Base-by-base conservation (phyloP, 306 rosid genomes). In the Castanopsis chinensis region DNA sequence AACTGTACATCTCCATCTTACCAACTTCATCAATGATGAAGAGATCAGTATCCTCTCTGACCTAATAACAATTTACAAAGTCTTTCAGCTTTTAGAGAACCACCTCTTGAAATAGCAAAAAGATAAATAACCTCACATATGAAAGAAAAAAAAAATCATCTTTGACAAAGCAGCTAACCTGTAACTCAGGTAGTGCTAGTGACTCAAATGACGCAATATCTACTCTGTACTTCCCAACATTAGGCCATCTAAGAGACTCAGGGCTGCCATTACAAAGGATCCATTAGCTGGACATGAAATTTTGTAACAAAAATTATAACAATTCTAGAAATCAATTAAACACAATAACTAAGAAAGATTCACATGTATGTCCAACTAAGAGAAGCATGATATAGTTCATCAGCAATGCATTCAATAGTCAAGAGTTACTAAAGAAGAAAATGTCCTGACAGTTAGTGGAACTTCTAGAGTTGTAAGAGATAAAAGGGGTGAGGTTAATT, bases 1-100 rank as follows among this genome's bases (percentile, higher is more conserved):
- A 89, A 78, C 98, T 88, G 89, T 72, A 89, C 76, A 94, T 71
- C 86, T 94, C 98, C 98, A 94, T 90, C 92, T 88, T 92, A 69
- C 97, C 97, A 78, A 94, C 92, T 81, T 94, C 98, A 56, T 90
- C 98, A 63, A 92, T 89, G 83, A 94, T 60, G 84, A 90, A 90
- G 33, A 94, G 90, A 80, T 92, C 89, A n/a, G 89, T 86, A 70
- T 87, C 94, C 79, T 92, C 89, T 79, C 85, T 87, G 25, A 89
- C 90, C 97, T 94, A 85, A n/a, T 23, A 61, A 78, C 49, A 41
- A 81, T 33, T 9, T 0, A 5, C 77, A 27, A 27, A 13, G 10
- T 32, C 71, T 59, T 82, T 59, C 77, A 76, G 76, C 80, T 65
- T 71, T 20, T 61, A 71, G 33, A 69, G 20, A 54, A 45, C 55